A percentile compares a stretch with the other conserved stretches of the same genome.
phyloP scores from a whole-genome alignment of 306 rosid genomes.

The Dalbergia oliveri region DNA sequence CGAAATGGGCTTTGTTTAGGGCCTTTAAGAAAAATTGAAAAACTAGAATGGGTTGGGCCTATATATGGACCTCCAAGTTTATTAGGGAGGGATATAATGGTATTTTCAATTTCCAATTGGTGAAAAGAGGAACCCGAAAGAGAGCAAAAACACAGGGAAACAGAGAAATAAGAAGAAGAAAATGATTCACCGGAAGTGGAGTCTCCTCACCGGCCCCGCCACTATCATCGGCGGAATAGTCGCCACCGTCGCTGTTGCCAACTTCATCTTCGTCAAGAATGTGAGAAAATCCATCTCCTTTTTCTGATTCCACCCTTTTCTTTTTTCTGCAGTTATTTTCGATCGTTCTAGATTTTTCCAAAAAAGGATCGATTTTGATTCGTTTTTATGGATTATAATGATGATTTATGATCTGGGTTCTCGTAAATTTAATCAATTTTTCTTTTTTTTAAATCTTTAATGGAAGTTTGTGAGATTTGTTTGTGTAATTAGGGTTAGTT shows the following conservation, averaged over 20 bases:
- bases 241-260: constrained; percentile 58
- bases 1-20: too few relatives aligned
- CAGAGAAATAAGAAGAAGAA: constrained; percentile 37
- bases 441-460: too few relatives aligned
- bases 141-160: neutral
- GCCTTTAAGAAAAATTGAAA: neutral
- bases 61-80: neutral
- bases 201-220: constrained; percentile 76
- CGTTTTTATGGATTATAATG: constrained; percentile 9
- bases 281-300: constrained; percentile 44
- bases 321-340: neutral
- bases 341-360: constrained; percentile 21
- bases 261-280: constrained; percentile 56
- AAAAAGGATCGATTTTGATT: constrained; percentile 20
- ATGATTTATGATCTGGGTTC: constrained; percentile 19
- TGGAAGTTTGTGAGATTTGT: neutral
- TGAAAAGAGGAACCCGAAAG: neutral
- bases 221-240: constrained; percentile 72
- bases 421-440: neutral
- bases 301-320: neutral
- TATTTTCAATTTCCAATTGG: neutral
- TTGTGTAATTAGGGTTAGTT: neutral
- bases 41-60: neutral
- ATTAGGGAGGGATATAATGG: neutral
- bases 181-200: constrained; percentile 96